Conservation (phyloP, 2,329 filamentous ascomycete species). For the Fusarium sp. region DNA sequence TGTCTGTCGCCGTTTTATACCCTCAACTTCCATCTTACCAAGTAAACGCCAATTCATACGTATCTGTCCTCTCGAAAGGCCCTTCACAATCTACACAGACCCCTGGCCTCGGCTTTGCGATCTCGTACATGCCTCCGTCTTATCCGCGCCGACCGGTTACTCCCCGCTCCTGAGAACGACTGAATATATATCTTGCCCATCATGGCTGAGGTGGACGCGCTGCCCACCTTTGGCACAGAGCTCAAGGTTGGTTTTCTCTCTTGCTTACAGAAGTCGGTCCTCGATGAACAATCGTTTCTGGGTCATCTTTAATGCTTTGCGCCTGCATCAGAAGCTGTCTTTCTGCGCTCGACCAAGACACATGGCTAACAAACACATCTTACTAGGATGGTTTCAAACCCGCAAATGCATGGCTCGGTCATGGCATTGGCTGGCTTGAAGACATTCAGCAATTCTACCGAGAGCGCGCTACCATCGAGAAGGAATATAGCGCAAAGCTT, state of each 20-base stretch:
- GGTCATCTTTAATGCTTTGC: conserved; percentile 21
- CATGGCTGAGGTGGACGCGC: conserved; percentile 87
- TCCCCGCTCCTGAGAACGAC: conserved; percentile 38
- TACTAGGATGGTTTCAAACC: conserved; percentile 95
- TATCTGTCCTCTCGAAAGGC: not conserved
- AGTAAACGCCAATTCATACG: conserved; percentile 21
- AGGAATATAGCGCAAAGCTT: conserved; percentile 94
- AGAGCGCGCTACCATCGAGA: conserved; percentile 92
- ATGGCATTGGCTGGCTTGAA: conserved; percentile 94
- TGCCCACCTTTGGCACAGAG: conserved; percentile 91
- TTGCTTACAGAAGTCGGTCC: not conserved
- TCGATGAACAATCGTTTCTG: not conserved
- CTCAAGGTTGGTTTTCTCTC: conserved; percentile 77
- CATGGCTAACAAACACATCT: conserved; percentile 18
- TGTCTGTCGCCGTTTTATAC: conserved; percentile 21
- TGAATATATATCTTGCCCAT: conserved; percentile 41
- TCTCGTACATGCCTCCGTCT: conserved; percentile 42
- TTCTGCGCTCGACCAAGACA: conserved; percentile 13
- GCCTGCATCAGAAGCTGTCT: conserved; percentile 13
- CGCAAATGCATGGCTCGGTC: conserved; percentile 90
- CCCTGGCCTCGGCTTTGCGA: conserved; percentile 17
- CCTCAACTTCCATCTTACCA: conserved; percentile 22
- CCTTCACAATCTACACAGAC: not conserved
- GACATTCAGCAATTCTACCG: conserved; percentile 98
- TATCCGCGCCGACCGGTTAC: conserved; percentile 34